Conservation (phyloP, 768 basidiomycete species). For the Pulveroboletus ravenelii region DNA sequence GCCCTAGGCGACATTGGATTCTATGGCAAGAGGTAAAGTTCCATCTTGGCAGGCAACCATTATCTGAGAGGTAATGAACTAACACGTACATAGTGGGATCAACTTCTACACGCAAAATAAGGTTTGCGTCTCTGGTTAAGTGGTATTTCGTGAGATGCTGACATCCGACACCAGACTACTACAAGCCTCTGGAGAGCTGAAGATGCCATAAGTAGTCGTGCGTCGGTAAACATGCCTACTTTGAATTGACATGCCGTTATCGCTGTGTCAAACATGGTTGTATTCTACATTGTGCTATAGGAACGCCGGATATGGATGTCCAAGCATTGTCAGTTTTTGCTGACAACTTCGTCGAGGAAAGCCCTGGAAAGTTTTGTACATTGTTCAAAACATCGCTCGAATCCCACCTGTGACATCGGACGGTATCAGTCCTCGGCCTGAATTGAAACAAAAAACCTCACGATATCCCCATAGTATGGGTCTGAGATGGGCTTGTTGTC, state of each 20-base stretch:
- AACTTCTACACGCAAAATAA: constrained; percentile 97
- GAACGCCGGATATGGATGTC: not conserved
- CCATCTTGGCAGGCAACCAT: not conserved
- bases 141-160: not conserved
- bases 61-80: not conserved
- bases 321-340: constrained; percentile 21
- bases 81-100: constrained; percentile 53
- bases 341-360: constrained; percentile 64
- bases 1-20: constrained; percentile 84
- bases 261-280: not conserved
- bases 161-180: constrained; percentile 55
- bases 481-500: constrained; percentile 71
- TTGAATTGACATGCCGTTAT: constrained; percentile 35
- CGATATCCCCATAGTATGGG: constrained; percentile 76
- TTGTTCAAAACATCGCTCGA: constrained; percentile 75
- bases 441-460: constrained; percentile 29
- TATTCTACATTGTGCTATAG: constrained; percentile 6
- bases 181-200: constrained; percentile 92
- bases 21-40: constrained; percentile 75
- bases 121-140: constrained; percentile 34
- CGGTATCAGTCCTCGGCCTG: constrained; percentile 1
- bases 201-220: constrained; percentile 72
- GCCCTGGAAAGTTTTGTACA: constrained; percentile 71
- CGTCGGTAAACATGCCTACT: constrained; percentile 86
- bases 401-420: constrained; percentile 48